A percentile compares a stretch with the other conserved stretches of the same genome.
Evolutionary conservation across 1,139 yeast species (phyloP).

Genomic region (Komagataea norvegica): DNA sequence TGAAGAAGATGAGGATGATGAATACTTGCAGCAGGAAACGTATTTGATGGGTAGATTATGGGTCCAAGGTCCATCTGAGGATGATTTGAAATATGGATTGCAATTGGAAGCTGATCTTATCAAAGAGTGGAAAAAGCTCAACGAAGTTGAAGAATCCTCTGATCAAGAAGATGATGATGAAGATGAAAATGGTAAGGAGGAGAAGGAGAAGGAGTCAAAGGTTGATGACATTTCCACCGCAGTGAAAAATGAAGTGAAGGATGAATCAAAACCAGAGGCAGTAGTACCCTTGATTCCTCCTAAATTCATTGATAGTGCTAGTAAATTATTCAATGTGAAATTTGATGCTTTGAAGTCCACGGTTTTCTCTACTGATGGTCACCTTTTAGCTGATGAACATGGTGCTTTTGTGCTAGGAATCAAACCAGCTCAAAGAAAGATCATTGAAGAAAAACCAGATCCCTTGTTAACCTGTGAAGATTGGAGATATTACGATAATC

Average conservation of each 20-base stretch:
- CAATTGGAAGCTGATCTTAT: slow-evolving; percentile 34
- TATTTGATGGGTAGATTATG: slow-evolving; percentile 84
- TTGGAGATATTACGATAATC: slow-evolving; percentile 71
- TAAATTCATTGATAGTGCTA: slow-evolving; percentile 21
- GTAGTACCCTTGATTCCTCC: slow-evolving; percentile 17
- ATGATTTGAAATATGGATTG: slow-evolving; percentile 48
- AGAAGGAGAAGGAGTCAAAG: slow-evolving; percentile 16
- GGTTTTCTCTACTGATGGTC: slow-evolving; percentile 16
- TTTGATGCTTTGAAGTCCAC: slow-evolving; percentile 23
- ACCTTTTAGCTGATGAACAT: slow-evolving; percentile 32
- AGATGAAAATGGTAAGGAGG: slow-evolving; percentile 15
- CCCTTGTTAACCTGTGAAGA: slow-evolving; percentile 46
- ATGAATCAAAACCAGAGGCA: slow-evolving; percentile 11
- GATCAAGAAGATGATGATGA: slow-evolving; percentile 22
- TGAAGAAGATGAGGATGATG: slow-evolving; percentile 36
- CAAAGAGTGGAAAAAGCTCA: slow-evolving; percentile 29
- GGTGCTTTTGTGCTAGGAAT: slow-evolving; percentile 39
- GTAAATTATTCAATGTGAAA: slow-evolving; percentile 26
- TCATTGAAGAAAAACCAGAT: slow-evolving; percentile 61
- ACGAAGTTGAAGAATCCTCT: slow-evolving; percentile 1
- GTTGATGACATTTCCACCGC: too few relatives aligned
- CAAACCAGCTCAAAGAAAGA: slow-evolving; percentile 53
- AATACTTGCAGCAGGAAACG: slow-evolving; percentile 48
- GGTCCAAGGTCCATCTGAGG: slow-evolving; percentile 86
- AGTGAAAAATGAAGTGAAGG: too few relatives aligned